Conservation (phyloP, 2,329 filamentous ascomycete genomes). For the Fusarium piperis region DNA sequence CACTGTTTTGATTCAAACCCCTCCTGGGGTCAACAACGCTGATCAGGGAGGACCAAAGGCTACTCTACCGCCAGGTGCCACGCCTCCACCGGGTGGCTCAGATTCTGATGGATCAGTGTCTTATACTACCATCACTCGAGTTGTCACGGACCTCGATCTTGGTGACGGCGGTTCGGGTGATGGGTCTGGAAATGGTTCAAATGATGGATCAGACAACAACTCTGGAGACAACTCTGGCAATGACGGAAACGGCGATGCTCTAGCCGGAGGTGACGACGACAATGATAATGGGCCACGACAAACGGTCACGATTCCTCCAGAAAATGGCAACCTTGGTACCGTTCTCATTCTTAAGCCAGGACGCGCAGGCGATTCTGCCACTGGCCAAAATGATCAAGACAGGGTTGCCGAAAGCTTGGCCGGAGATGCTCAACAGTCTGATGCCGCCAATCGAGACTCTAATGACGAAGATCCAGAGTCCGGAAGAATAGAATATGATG, state of each 20-base stretch:
- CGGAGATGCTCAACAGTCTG: not conserved
- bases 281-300: not conserved
- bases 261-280: not conserved
- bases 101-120: not conserved
- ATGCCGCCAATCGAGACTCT: not conserved
- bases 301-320: conserved; percentile 15
- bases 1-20: conserved; percentile 36
- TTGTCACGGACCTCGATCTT: not conserved
- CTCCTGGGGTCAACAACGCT: not conserved
- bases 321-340: conserved; percentile 18
- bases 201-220: not conserved
- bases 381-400: not conserved
- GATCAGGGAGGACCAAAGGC: not conserved
- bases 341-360: conserved; percentile 16
- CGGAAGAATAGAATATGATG: not conserved
- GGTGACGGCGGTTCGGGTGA: not conserved
- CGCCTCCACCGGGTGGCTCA: not conserved
- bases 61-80: not conserved
- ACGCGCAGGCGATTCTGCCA: not conserved
- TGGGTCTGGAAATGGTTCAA: not conserved
- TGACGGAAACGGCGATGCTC: not conserved
- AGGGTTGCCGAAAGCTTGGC: not conserved
- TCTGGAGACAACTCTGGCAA: not conserved
- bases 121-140: conserved; percentile 23
- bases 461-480: not conserved